Percentiles rank a stretch among this genome's conserved stretches.
Conservation (phyloP, 441 rosid species). For the Sinapis alba region DNA sequence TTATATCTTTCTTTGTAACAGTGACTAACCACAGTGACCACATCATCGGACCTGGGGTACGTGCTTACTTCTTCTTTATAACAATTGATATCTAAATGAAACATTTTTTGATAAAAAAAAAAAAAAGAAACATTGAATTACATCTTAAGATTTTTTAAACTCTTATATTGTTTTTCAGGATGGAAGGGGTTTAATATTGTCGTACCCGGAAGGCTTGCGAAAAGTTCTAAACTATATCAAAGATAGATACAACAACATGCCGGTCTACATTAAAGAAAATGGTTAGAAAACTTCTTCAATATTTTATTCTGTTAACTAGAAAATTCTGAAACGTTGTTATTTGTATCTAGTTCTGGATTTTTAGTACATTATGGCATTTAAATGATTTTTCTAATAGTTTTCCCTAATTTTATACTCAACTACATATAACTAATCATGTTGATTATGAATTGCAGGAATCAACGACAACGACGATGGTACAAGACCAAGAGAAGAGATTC, state of each 20-base stretch:
- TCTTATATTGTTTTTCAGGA: constrained; percentile 13
- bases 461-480: constrained; percentile 34
- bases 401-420: background rate
- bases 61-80: background rate
- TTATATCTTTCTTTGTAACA: constrained; percentile 14
- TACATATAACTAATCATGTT: background rate
- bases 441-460: constrained; percentile 29
- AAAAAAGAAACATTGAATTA: too few species aligned
- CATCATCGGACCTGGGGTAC: constrained; percentile 34
- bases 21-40: constrained; percentile 39
- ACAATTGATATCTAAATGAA: background rate
- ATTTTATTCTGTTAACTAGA: background rate
- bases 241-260: constrained; percentile 42
- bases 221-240: constrained; percentile 38
- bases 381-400: too few species aligned
- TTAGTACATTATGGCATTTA: too few species aligned
- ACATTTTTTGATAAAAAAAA: too few species aligned
- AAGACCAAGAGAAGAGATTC: constrained; percentile 26
- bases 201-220: constrained; percentile 37
- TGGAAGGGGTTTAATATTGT: constrained; percentile 19
- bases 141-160: background rate
- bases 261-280: constrained; percentile 43
- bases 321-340: too few species aligned
- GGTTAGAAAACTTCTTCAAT: constrained; percentile 30
- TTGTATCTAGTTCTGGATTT: too few species aligned